Conservation (phyloP, 768 basidiomycete genomes). For the Termitomyces sp. region DNA sequence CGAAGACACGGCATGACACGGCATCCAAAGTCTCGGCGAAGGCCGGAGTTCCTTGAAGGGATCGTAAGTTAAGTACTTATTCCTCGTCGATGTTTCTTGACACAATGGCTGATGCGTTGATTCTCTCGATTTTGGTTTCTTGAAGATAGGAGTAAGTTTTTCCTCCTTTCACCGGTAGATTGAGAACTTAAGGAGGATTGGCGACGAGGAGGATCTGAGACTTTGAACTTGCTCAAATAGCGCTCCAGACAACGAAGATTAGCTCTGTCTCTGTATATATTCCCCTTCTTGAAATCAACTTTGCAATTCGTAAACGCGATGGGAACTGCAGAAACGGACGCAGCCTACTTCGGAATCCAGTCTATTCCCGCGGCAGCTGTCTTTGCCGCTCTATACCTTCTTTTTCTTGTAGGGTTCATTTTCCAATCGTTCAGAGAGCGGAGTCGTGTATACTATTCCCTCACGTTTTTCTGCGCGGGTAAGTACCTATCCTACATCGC, state of each 20-base stretch:
- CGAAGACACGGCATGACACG: too few relatives aligned
- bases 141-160: background rate
- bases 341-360: conserved; percentile 10
- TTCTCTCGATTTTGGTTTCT: background rate
- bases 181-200: background rate
- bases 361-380: conserved; percentile 18
- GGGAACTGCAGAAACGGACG: background rate
- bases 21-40: too few relatives aligned
- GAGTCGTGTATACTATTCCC: conserved; percentile 19
- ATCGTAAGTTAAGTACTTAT: too few relatives aligned
- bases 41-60: too few relatives aligned
- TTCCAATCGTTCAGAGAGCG: conserved; percentile 13
- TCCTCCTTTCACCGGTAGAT: background rate
- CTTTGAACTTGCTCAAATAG: background rate
- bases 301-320: background rate
- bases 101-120: too few relatives aligned
- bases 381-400: conserved; percentile 21
- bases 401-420: conserved; percentile 17
- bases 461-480: conserved; percentile 24
- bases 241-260: too few relatives aligned
- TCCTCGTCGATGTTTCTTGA: too few relatives aligned
- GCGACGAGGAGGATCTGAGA: background rate
- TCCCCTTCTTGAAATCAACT: background rate
- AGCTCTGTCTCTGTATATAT: background rate
- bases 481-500: background rate